Conservation (phyloP, 2,329 filamentous ascomycete species). For the Paecilomyces niveus region DNA sequence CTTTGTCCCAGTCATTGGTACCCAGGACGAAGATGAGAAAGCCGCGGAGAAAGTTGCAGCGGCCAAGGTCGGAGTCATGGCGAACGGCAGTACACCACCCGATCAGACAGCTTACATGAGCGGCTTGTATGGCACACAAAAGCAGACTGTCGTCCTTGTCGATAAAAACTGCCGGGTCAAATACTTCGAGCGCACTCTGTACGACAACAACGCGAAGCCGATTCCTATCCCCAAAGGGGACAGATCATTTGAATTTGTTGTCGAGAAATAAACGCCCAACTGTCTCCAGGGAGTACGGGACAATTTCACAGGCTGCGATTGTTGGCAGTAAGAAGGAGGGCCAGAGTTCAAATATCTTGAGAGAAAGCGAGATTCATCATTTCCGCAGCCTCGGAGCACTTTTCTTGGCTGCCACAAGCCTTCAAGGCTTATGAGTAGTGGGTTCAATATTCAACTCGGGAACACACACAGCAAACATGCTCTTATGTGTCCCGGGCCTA, state of each 20-base stretch:
- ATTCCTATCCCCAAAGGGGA: slow-evolving; percentile 43
- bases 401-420: no score
- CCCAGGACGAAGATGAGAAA: slow-evolving; percentile 33
- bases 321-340: no score
- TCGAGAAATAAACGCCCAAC: slow-evolving; percentile 9
- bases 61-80: slow-evolving; percentile 15
- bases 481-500: no score
- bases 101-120: slow-evolving; percentile 29
- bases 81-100: slow-evolving; percentile 5
- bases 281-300: not conserved
- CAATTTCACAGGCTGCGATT: no score
- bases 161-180: slow-evolving; percentile 47
- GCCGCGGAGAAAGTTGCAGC: slow-evolving; percentile 29
- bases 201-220: slow-evolving; percentile 44
- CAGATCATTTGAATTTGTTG: slow-evolving; percentile 29
- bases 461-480: no score
- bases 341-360: no score
- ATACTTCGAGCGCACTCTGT: slow-evolving; percentile 58
- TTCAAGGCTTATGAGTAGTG: no score
- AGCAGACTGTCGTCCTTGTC: slow-evolving; percentile 56
- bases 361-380: no score
- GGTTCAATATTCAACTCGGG: no score
- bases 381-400: no score
- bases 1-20: slow-evolving; percentile 52
- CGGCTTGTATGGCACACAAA: slow-evolving; percentile 57